Percentiles rank a stretch among this genome's conserved stretches.
phyloP scores from a whole-genome alignment of 1,139 yeast species.

The Saccharomyces hybrid region DNA sequence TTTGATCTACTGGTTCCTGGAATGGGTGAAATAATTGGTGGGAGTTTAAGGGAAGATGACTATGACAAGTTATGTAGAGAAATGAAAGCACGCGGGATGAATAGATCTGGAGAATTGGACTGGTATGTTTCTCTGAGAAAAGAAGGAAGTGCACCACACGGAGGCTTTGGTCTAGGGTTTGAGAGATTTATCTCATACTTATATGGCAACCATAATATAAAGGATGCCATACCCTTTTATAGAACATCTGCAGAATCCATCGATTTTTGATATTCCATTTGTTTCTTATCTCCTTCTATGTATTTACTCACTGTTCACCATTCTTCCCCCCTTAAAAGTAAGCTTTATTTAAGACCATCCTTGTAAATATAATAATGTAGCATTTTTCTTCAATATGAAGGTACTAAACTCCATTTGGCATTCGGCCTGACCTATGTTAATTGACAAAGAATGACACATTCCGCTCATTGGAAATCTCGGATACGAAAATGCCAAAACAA shows the following conservation, averaged over 20 bases:
- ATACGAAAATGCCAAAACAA: neutral
- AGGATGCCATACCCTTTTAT: constrained; percentile 85
- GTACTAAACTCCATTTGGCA: neutral
- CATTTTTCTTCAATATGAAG: neutral
- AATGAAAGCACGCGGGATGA: constrained; percentile 49
- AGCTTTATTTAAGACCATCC: no score
- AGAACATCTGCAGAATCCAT: constrained; percentile 32
- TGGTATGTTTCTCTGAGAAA: constrained; percentile 77
- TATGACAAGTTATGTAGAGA: constrained; percentile 41
- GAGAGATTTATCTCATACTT: constrained; percentile 75
- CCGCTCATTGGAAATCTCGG: no score
- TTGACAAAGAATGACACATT: neutral
- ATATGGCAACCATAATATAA: constrained; percentile 58
- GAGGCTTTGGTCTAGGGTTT: constrained; percentile 95
- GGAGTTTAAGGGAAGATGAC: constrained; percentile 80
- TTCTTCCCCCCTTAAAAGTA: no score
- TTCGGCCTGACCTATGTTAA: neutral
- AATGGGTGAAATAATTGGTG: constrained; percentile 92
- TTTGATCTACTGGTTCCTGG: constrained; percentile 84
- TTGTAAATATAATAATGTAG: no score
- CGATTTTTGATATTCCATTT: neutral
- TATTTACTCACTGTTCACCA: no score
- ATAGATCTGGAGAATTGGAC: constrained; percentile 44
- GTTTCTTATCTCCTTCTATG: no score
- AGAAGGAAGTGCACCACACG: constrained; percentile 85